Evolutionary conservation across 768 basidiomycete species (phyloP).

Genomic region (Amylocystis lapponica): DNA sequence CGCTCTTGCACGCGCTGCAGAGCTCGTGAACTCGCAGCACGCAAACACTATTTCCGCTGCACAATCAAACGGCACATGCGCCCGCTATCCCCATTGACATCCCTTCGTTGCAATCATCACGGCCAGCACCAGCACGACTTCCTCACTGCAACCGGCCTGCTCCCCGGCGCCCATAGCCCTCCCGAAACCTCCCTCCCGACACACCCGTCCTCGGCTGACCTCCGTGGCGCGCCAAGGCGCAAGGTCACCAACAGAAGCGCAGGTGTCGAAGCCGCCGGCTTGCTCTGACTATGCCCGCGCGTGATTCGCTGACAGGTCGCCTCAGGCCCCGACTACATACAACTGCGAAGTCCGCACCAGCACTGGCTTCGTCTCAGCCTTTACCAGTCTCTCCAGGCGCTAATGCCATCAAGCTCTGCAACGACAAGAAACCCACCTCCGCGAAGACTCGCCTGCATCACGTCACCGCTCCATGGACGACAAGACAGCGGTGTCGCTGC

Average conservation of each 20-base stretch:
- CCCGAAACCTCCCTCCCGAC: constrained; percentile 41
- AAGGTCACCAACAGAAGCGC: constrained; percentile 35
- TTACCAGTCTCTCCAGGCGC: too few relatives aligned
- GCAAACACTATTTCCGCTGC: constrained; percentile 36
- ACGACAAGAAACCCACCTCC: too few relatives aligned
- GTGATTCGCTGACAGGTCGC: too few relatives aligned
- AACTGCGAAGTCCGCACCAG: too few relatives aligned
- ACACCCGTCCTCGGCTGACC: constrained; percentile 60
- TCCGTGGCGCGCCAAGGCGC: constrained; percentile 57
- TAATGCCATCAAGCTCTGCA: too few relatives aligned
- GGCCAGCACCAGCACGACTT: constrained; percentile 68
- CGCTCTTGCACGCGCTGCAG: constrained; percentile 47
- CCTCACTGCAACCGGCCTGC: constrained; percentile 50
- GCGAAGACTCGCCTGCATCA: too few relatives aligned
- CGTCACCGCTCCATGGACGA: too few relatives aligned
- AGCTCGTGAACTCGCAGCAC: constrained; percentile 54
- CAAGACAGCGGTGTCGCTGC: constrained; percentile 53
- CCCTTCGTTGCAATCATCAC: constrained; percentile 43
- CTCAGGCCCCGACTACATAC: too few relatives aligned
- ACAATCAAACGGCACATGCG: constrained; percentile 22
- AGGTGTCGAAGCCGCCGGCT: constrained; percentile 28
- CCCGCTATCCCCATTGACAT: constrained; percentile 20
- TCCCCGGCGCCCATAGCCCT: constrained; percentile 30
- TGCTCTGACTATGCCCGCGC: too few relatives aligned
- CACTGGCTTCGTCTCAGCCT: too few relatives aligned